These are phyloP conservation scores for Dysphania ambrosioides DNA, from an alignment of 148 eudicot species.

Conservation along the genomic window DNA sequence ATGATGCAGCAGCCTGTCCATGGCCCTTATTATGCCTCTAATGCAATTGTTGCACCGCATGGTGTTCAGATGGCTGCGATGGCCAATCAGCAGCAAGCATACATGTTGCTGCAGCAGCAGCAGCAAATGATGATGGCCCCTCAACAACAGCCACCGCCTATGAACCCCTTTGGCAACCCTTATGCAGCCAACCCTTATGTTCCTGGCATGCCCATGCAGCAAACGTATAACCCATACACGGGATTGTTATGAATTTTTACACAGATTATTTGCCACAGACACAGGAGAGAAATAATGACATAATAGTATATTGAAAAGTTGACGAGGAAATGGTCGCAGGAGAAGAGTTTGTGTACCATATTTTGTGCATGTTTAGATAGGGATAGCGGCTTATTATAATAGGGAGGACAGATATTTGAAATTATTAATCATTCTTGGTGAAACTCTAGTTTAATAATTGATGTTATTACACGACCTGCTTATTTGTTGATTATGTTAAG, in stretches of 20 bases:
- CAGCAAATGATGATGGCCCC: conserved; percentile 53
- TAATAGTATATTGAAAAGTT: neutral
- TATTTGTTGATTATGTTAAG: conserved; percentile 17
- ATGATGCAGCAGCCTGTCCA: conserved; percentile 54
- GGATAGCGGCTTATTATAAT: conserved; percentile 23
- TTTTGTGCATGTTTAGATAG: conserved; percentile 38
- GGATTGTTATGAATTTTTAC: conserved; percentile 43
- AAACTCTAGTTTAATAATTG: conserved; percentile 20
- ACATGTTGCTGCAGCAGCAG: conserved; percentile 48
- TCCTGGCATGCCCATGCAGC: conserved; percentile 57
- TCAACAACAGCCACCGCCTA: conserved; percentile 32
- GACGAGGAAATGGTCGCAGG: no score
- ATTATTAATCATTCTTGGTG: conserved; percentile 27
- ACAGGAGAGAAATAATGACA: conserved; percentile 7
- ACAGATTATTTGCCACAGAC: neutral
- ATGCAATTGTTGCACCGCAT: conserved; percentile 49
- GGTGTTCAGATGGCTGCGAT: conserved; percentile 79
- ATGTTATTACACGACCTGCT: conserved; percentile 24
- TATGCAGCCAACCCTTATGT: conserved; percentile 58
- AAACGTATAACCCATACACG: conserved; percentile 68
- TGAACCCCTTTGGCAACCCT: conserved; percentile 58
- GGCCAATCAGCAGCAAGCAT: conserved; percentile 71
- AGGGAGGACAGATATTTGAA: conserved; percentile 20
- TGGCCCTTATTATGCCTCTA: conserved; percentile 72
- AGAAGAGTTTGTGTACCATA: conserved; percentile 39